phyloP scores from a whole-genome alignment of 345 rosid genomes.

The Brassica juncea region DNA sequence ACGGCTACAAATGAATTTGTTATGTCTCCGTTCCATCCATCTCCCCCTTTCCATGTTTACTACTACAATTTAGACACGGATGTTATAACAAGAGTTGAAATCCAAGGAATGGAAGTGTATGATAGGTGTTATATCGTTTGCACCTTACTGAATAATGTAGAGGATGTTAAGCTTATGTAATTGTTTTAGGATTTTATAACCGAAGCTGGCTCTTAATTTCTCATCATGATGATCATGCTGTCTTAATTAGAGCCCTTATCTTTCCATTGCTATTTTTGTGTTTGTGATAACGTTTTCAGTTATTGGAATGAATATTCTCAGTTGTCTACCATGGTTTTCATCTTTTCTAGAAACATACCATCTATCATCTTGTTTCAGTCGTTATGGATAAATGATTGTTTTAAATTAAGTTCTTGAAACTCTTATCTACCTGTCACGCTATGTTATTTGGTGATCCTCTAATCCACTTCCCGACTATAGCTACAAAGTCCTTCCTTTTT shows the following conservation, averaged over 20 bases:
- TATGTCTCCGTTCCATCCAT: not conserved
- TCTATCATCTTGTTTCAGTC: not conserved
- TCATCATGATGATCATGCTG: not conserved
- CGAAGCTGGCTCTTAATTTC: not conserved
- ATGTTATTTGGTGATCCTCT: not conserved
- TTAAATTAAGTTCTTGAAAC: not conserved
- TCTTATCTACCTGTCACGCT: not conserved
- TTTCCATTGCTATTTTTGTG: not conserved
- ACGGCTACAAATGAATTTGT: not conserved
- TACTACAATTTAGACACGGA: not conserved
- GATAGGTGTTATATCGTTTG: accelerated
- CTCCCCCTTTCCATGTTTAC: not conserved
- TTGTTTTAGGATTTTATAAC: not conserved
- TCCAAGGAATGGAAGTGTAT: not conserved
- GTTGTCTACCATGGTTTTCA: not conserved
- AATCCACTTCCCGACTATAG: not conserved
- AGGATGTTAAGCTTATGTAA: not conserved
- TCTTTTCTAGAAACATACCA: not conserved
- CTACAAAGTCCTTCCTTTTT: too few species aligned
- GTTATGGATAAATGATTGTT: not conserved
- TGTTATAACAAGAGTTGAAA: not conserved
- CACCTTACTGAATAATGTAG: not conserved
- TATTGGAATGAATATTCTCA: not conserved
- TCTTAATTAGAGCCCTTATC: not conserved
- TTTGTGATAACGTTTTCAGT: not conserved